Conservation (phyloP, 2,329 filamentous ascomycete species). For the Ophiostoma piceae region DNA sequence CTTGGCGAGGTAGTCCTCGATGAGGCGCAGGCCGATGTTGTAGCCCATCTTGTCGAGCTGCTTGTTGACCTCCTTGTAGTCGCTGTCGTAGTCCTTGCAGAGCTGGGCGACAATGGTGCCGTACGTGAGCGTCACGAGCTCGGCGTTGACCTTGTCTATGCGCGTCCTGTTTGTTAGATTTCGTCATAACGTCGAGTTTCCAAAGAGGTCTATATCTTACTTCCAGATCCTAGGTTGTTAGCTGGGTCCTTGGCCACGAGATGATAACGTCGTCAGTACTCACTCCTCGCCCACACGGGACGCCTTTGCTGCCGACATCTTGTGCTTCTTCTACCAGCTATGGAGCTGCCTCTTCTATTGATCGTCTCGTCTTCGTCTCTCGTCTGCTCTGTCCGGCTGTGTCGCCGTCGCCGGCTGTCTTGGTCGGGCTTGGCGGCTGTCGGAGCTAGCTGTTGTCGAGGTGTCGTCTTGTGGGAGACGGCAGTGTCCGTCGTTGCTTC, state of each 20-base stretch:
- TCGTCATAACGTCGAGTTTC: neutral
- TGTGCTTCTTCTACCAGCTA: neutral
- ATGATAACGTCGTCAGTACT: constrained; percentile 27
- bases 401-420: constrained; percentile 3
- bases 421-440: neutral
- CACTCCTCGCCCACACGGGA: constrained; percentile 59
- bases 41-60: constrained; percentile 99
- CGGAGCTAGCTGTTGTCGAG: neutral
- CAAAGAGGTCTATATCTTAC: constrained; percentile 49
- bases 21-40: constrained; percentile 91
- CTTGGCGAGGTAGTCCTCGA: constrained; percentile 96
- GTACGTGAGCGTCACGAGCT: constrained; percentile 94
- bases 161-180: constrained; percentile 59
- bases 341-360: neutral
- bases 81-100: constrained; percentile 90
- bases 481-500: neutral
- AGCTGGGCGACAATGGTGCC: constrained; percentile 95
- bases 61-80: constrained; percentile 94
- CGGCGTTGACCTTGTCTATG: constrained; percentile 96
- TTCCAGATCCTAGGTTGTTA: constrained; percentile 70
- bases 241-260: neutral
- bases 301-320: constrained; percentile 57
- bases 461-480: neutral
- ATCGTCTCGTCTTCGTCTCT: neutral
- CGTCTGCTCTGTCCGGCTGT: neutral